Evolutionary conservation across 345 rosid species (phyloP).

Genomic region (Lepidium sativum): DNA sequence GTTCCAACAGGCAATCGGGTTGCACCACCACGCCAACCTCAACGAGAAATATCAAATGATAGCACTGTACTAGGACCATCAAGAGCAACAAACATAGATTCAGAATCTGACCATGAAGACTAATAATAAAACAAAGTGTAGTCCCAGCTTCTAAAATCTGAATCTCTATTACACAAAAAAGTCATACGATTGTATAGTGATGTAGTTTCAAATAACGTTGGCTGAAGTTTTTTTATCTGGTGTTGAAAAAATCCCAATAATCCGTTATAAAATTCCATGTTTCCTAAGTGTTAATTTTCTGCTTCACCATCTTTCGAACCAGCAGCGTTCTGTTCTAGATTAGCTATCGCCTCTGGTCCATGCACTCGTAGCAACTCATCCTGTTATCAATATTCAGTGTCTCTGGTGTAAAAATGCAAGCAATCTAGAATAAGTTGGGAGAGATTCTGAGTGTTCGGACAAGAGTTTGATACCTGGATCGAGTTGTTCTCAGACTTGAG

Average conservation of each 20-base stretch:
- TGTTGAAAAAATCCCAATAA: constrained; percentile 15
- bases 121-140: constrained; percentile 23
- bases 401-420: background rate
- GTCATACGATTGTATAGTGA: constrained; percentile 21
- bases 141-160: constrained; percentile 7
- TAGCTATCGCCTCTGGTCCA: constrained; percentile 71
- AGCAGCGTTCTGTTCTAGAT: constrained; percentile 43
- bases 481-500: constrained; percentile 73
- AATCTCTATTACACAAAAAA: constrained; percentile 20
- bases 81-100: constrained; percentile 17
- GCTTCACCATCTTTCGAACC: constrained; percentile 34
- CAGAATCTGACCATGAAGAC: constrained; percentile 27
- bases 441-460: background rate
- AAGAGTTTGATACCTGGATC: constrained; percentile 47
- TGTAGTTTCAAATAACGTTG: constrained; percentile 16
- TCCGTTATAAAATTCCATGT: background rate
- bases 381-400: constrained; percentile 30
- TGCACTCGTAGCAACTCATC: constrained; percentile 60
- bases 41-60: constrained; percentile 4
- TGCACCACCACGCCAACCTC: constrained; percentile 11
- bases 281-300: constrained; percentile 26
- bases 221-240: background rate
- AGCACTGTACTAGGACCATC: background rate
- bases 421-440: background rate
- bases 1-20: background rate